Conservation (phyloP, 2,329 filamentous ascomycete genomes). For the Talaromyces albobiverticillius region DNA sequence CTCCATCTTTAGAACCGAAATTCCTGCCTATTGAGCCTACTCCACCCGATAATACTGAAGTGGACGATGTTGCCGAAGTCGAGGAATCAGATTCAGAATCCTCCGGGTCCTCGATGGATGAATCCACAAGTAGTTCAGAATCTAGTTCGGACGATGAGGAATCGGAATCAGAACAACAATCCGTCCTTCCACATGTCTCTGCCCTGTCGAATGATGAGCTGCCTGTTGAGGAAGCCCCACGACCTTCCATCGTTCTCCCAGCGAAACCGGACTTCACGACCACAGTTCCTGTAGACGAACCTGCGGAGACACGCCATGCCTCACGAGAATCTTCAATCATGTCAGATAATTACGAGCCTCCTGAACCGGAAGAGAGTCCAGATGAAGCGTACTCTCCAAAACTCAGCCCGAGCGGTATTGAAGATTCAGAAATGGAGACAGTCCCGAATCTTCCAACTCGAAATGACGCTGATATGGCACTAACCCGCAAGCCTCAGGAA, state of each 20-base stretch:
- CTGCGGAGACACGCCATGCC: background rate
- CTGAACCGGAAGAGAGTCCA: conserved; percentile 35
- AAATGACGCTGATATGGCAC: conserved; percentile 26
- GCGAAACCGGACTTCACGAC: background rate
- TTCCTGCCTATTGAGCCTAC: background rate
- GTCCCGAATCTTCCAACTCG: conserved; percentile 22
- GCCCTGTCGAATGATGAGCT: background rate
- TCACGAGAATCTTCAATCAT: conserved; percentile 30
- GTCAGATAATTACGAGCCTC: conserved; percentile 58
- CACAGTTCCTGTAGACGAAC: background rate
- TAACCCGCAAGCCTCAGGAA: conserved; percentile 31
- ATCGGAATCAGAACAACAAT: conserved; percentile 2
- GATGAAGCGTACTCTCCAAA: conserved; percentile 26
- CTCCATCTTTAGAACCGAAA: background rate
- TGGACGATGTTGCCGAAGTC: conserved; percentile 6
- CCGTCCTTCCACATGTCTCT: background rate
- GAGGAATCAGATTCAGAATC: conserved; percentile 15
- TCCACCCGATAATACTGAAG: background rate
- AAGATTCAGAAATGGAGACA: conserved; percentile 26
- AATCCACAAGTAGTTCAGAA: conserved; percentile 31
- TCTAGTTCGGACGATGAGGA: conserved; percentile 19
- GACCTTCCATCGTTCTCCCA: background rate
- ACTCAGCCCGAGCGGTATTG: conserved; percentile 22
- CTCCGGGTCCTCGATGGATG: conserved; percentile 39
- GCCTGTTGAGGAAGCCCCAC: background rate